Evolutionary conservation across 768 basidiomycete genomes (phyloP).

Genomic region (Baorangia bicolor): DNA sequence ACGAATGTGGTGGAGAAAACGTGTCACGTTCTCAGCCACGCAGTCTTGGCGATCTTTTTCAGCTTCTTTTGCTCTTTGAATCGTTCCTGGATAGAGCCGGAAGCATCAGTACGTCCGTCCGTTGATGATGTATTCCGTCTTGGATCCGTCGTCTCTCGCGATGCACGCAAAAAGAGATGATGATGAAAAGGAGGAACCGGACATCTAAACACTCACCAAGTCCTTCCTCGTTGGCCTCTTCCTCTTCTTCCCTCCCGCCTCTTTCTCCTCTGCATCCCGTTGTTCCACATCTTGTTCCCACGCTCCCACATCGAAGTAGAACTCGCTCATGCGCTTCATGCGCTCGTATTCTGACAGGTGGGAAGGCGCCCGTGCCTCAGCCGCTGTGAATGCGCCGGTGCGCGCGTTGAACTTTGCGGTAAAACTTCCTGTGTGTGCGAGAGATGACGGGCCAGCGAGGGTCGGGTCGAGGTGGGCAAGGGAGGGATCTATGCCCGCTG

Average conservation of each 20-base stretch:
- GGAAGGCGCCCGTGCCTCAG: constrained; percentile 66
- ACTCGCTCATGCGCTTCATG: constrained; percentile 77
- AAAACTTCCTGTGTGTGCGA: constrained; percentile 42
- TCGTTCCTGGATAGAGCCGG: constrained; percentile 54
- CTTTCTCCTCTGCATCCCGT: constrained; percentile 45
- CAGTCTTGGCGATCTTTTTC: constrained; percentile 87
- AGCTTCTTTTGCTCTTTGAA: constrained; percentile 79
- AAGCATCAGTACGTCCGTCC: constrained; percentile 28
- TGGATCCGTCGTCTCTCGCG: constrained; percentile 20
- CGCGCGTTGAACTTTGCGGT: constrained; percentile 80
- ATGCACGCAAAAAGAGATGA: constrained; percentile 18
- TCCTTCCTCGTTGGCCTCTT: constrained; percentile 83
- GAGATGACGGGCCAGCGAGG: constrained; percentile 40
- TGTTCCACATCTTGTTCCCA: constrained; percentile 74
- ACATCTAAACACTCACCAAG: constrained; percentile 50
- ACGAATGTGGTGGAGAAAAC: neutral
- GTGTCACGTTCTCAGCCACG: constrained; percentile 68
- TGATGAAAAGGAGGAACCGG: constrained; percentile 13
- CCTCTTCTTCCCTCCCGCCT: constrained; percentile 64
- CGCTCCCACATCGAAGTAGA: constrained; percentile 80
- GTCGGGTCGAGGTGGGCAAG: constrained; percentile 80
- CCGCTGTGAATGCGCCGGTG: constrained; percentile 70
- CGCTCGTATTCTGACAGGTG: constrained; percentile 82
- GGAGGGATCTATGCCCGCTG: constrained; percentile 81
- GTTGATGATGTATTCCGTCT: constrained; percentile 16